phyloP scores from a whole-genome alignment of 306 rosid species.

The Dryas octopetala region DNA sequence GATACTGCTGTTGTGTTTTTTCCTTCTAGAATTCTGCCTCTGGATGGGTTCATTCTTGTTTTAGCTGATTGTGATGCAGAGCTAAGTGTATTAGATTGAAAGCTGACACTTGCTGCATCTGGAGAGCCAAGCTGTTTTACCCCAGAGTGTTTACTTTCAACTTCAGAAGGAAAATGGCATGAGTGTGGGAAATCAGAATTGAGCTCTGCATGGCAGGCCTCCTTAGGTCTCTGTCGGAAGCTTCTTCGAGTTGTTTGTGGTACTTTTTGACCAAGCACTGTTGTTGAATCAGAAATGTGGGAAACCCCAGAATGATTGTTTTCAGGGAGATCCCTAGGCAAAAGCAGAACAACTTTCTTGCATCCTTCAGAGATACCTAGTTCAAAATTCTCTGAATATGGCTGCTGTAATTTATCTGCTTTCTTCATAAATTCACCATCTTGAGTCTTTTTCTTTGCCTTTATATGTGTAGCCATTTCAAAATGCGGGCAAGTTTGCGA shows the following conservation, averaged over 20 bases:
- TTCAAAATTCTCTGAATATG: constrained; percentile 27
- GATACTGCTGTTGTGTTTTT: constrained; percentile 31
- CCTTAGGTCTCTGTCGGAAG: constrained; percentile 40
- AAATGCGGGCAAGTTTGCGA: constrained; percentile 17
- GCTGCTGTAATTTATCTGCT: constrained; percentile 38
- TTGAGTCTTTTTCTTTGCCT: constrained; percentile 31
- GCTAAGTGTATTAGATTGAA: constrained; percentile 36
- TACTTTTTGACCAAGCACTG: constrained; percentile 38
- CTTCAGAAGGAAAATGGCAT: constrained; percentile 43
- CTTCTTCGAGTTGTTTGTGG: constrained; percentile 39
- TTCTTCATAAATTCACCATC: constrained; percentile 37
- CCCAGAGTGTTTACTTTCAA: constrained; percentile 32
- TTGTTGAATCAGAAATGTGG: constrained; percentile 35
- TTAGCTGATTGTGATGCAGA: constrained; percentile 31
- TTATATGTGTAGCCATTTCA: constrained; percentile 37
- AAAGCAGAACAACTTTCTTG: constrained; percentile 53
- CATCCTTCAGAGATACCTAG: constrained; percentile 37
- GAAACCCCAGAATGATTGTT: constrained; percentile 37
- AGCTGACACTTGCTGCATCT: constrained; percentile 28
- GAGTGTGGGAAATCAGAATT: constrained; percentile 39
- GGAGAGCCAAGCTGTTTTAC: constrained; percentile 33
- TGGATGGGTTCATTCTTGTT: constrained; percentile 52
- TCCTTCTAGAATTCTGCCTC: constrained; percentile 44
- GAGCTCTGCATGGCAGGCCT: constrained; percentile 29
- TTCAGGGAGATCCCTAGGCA: constrained; percentile 44